Conservation (phyloP, 805 yeast species). For the Pichia rugopelliculosa region DNA sequence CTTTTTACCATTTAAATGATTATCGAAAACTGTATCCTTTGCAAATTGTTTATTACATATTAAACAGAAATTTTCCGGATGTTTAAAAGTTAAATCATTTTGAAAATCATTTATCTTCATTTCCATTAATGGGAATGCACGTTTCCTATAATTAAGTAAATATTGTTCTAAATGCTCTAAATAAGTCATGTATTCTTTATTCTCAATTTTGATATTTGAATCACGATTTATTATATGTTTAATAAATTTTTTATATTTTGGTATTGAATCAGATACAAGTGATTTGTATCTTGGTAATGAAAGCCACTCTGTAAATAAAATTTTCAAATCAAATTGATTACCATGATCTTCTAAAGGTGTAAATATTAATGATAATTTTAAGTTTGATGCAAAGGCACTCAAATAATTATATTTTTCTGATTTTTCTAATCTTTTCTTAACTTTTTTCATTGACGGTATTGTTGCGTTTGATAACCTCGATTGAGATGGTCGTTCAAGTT, state of each 20-base stretch:
- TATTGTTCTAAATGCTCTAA: slow-evolving; percentile 41
- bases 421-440: slow-evolving; percentile 13
- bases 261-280: slow-evolving; percentile 8
- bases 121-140: slow-evolving; percentile 40
- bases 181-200: slow-evolving; percentile 35
- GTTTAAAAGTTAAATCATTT: slow-evolving; percentile 19
- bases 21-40: slow-evolving; percentile 55
- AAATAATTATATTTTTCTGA: not conserved
- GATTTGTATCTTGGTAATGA: slow-evolving; percentile 30
- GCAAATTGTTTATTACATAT: slow-evolving; percentile 60
- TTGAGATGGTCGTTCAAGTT: not conserved
- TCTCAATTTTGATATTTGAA: slow-evolving; percentile 23
- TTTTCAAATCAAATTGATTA: slow-evolving; percentile 48
- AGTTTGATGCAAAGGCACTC: slow-evolving; percentile 16
- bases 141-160: slow-evolving; percentile 38
- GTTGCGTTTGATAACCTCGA: not conserved
- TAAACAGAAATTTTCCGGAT: slow-evolving; percentile 34
- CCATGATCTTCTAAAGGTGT: slow-evolving; percentile 60
- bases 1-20: slow-evolving; percentile 68
- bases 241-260: slow-evolving; percentile 17
- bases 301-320: slow-evolving; percentile 47
- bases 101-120: slow-evolving; percentile 24
- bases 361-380: slow-evolving; percentile 32
- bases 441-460: not conserved
- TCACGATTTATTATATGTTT: slow-evolving; percentile 7